These are phyloP conservation scores for Chionographis japonica DNA, from an alignment of 106 monocot species.

Conservation along the genomic window DNA sequence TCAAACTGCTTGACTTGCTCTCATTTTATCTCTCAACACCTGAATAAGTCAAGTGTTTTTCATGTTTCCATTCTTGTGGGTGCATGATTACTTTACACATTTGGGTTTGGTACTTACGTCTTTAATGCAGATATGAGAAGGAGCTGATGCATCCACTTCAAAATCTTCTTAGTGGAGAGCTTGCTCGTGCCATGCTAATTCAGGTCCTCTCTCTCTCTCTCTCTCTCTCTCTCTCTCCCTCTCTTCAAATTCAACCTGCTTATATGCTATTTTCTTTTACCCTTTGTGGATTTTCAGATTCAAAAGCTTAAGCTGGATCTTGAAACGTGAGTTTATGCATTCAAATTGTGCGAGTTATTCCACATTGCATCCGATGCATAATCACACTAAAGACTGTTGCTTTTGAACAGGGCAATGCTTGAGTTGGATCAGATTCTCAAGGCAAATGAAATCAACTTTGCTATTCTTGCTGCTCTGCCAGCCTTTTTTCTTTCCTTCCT, in stretches of 20 bases:
- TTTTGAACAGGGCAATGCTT: slow-evolving; percentile 78
- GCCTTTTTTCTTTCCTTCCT: slow-evolving; percentile 81
- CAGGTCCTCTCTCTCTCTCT: slow-evolving; percentile 39
- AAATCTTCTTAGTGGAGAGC: slow-evolving; percentile 82
- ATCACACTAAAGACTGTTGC: background rate
- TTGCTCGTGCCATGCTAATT: slow-evolving; percentile 90
- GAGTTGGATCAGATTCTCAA: slow-evolving; percentile 97
- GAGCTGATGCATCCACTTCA: slow-evolving; percentile 90
- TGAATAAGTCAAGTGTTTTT: background rate
- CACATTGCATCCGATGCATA: background rate
- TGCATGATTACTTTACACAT: background rate
- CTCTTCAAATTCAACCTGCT: background rate
- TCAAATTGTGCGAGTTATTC: background rate
- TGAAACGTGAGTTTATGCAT: slow-evolving; percentile 68
- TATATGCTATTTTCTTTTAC: slow-evolving; percentile 7
- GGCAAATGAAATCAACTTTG: slow-evolving; percentile 99
- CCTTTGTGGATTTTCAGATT: slow-evolving; percentile 51
- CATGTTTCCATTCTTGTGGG: background rate
- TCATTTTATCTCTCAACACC: background rate
- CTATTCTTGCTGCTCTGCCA: slow-evolving; percentile 95
- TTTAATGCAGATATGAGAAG: slow-evolving; percentile 79
- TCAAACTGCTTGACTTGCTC: background rate
- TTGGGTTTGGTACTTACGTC: background rate
- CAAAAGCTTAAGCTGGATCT: slow-evolving; percentile 96
- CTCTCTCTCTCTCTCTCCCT: too few species aligned